phyloP scores from a whole-genome alignment of 495 filamentous ascomycete genomes.

The Achaetomiella virescens region DNA sequence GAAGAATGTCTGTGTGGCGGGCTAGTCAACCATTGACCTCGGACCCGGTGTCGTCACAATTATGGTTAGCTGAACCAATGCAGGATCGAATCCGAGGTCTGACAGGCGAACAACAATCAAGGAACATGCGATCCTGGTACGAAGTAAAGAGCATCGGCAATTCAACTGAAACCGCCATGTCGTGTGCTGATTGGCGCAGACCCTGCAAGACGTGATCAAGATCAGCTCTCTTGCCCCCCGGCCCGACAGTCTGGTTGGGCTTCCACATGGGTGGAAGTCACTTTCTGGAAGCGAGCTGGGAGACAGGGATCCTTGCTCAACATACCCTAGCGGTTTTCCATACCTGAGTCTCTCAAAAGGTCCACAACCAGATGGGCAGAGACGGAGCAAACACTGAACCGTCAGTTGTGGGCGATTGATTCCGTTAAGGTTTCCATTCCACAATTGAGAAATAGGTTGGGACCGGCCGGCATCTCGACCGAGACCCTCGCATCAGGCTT shows the following conservation, averaged over 20 bases:
- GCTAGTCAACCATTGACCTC: not conserved
- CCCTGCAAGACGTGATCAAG: conserved; percentile 1
- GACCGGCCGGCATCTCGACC: no score
- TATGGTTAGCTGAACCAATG: not conserved
- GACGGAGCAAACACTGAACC: no score
- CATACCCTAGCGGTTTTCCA: not conserved
- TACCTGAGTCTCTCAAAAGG: not conserved
- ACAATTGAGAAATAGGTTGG: no score
- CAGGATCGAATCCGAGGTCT: not conserved
- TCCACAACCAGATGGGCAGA: no score
- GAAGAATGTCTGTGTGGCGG: not conserved
- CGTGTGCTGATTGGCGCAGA: not conserved
- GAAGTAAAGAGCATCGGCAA: not conserved
- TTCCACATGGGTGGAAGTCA: conserved; percentile 1
- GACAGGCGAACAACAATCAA: not conserved
- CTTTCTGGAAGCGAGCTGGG: conserved; percentile 17
- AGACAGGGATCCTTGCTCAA: conserved; percentile 2
- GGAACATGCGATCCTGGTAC: not conserved
- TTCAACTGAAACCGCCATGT: not conserved
- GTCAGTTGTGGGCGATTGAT: no score
- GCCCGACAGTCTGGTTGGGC: conserved; percentile 19
- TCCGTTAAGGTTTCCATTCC: no score
- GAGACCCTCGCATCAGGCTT: no score
- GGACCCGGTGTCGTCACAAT: not conserved
- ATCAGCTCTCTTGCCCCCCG: conserved; percentile 3